phyloP scores from a whole-genome alignment of 2,329 filamentous ascomycete species.

The Exophiala mesophila region DNA sequence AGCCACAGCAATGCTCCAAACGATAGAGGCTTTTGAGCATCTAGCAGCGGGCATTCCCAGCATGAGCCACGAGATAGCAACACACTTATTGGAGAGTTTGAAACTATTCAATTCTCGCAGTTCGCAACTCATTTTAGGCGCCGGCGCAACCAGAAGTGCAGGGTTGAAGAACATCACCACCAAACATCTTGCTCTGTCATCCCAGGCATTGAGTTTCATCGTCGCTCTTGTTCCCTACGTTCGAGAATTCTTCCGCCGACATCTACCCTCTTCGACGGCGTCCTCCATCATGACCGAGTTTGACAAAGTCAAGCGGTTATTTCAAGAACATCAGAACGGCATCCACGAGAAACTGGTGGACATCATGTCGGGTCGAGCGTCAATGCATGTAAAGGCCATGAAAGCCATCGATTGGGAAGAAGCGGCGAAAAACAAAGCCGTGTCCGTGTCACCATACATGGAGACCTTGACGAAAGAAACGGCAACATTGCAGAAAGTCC shows the following conservation, averaged over 20 bases:
- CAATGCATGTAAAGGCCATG: slow-evolving; percentile 69
- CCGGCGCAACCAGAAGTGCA: slow-evolving; percentile 81
- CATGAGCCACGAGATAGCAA: slow-evolving; percentile 75
- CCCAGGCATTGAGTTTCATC: slow-evolving; percentile 82
- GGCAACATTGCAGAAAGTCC: slow-evolving; percentile 72
- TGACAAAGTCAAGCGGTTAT: slow-evolving; percentile 75
- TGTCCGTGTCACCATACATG: slow-evolving; percentile 66
- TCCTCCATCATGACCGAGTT: slow-evolving; percentile 69
- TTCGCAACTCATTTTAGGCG: slow-evolving; percentile 92
- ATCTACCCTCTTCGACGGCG: slow-evolving; percentile 49
- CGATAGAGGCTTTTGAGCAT: slow-evolving; percentile 76
- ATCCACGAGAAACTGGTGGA: slow-evolving; percentile 92
- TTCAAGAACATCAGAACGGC: slow-evolving; percentile 83
- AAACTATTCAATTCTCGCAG: slow-evolving; percentile 93
- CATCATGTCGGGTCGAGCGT: slow-evolving; percentile 77
- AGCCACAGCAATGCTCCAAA: slow-evolving; percentile 72
- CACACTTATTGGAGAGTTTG: slow-evolving; percentile 75
- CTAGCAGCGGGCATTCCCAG: slow-evolving; percentile 81
- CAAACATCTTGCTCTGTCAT: slow-evolving; percentile 86
- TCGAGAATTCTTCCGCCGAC: slow-evolving; percentile 82
- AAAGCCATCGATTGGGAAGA: slow-evolving; percentile 70
- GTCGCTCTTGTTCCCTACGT: slow-evolving; percentile 83
- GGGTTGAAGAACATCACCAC: slow-evolving; percentile 95
- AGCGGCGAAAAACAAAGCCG: slow-evolving; percentile 37
- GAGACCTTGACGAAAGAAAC: slow-evolving; percentile 85